Conservation (phyloP, 805 yeast genomes). For the Yamadazyma kitorensis region DNA sequence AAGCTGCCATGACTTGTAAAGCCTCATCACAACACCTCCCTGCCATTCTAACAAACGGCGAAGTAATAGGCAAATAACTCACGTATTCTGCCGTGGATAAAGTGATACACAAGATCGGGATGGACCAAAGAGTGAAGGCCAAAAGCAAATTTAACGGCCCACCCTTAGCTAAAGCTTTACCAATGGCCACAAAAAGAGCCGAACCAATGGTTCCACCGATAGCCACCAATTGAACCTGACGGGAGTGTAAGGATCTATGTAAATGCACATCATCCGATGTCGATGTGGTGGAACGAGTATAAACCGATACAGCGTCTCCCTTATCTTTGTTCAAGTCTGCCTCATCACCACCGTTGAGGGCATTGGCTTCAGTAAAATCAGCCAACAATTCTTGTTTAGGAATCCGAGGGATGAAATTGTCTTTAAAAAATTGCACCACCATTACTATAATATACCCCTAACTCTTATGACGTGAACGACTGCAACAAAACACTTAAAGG, state of each 20-base stretch:
- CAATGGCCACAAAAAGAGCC: slow-evolving; percentile 72
- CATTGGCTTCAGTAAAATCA: slow-evolving; percentile 1
- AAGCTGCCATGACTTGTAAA: slow-evolving; percentile 70
- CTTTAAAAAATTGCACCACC: slow-evolving; percentile 11
- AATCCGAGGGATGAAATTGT: slow-evolving; percentile 14
- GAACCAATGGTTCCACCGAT: slow-evolving; percentile 85
- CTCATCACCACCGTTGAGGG: not conserved
- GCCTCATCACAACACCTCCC: slow-evolving; percentile 77
- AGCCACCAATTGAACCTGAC: slow-evolving; percentile 78
- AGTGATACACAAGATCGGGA: slow-evolving; percentile 66
- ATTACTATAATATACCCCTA: no score
- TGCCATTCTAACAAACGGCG: slow-evolving; percentile 74
- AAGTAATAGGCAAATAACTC: slow-evolving; percentile 68
- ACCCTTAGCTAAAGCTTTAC: slow-evolving; percentile 58
- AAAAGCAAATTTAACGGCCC: slow-evolving; percentile 71
- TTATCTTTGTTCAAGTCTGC: not conserved
- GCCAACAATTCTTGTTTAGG: slow-evolving; percentile 8
- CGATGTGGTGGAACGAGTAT: slow-evolving; percentile 14
- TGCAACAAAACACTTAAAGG: no score
- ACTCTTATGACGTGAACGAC: no score
- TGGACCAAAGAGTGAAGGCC: slow-evolving; percentile 65
- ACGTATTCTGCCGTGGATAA: slow-evolving; percentile 77
- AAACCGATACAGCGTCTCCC: slow-evolving; percentile 14
- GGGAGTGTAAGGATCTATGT: slow-evolving; percentile 50
- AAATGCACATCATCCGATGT: slow-evolving; percentile 14